Evolutionary conservation across 176 grass and related monocot species (phyloP), one percentile per base, ranked within the genome.

Genomic region (Poa pratensis): DNA sequence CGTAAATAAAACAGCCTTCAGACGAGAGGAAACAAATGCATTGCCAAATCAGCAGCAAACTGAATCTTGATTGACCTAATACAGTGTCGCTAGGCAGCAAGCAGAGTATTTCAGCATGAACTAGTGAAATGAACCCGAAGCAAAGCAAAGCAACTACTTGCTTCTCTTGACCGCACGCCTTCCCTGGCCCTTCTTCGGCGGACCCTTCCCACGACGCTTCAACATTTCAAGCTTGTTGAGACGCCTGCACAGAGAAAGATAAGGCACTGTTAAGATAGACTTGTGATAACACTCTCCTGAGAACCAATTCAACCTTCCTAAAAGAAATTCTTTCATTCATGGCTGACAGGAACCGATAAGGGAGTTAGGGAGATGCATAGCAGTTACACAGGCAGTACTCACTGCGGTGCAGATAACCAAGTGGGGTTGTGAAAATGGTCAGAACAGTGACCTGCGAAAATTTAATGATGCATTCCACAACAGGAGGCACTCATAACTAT

Each of bases 161-260:
- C 62, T 99, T 80, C 96, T 92, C 90, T 99, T 99, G 82, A 89
- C 82, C 49, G 96, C 93, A 85, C 93, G 96, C 80, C 89, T 94
- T 84, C 96, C 96, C 83, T 99, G 93, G 34, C 93, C 96, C 86
- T 99, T 99, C 93, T 95, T 95, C 0, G 96, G 93, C 9, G 96
- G 90, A 49, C 96, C 96, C 91, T 98, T 98, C 23, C 96, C 96
- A 63, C 96, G 96, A 51, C 96, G 93, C 75, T 98, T 96, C 18
- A 87, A 64, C 93, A 95, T 95, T 83, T 94, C 91, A 76, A 98
- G 83, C 67, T 95, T 96, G 23, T 91, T 48, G 23, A 95, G 72
- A 45, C 96, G 91, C 88, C 96, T 98, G 78, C 10, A 7, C 12
- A 87, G 32, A 45, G 26, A 86, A 61, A 57, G 14, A 39, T 19